A percentile compares a stretch with the other conserved stretches of the same genome.
These are phyloP conservation scores for Russula virescens DNA, from an alignment of 768 basidiomycete genomes.

Conservation along the genomic window DNA sequence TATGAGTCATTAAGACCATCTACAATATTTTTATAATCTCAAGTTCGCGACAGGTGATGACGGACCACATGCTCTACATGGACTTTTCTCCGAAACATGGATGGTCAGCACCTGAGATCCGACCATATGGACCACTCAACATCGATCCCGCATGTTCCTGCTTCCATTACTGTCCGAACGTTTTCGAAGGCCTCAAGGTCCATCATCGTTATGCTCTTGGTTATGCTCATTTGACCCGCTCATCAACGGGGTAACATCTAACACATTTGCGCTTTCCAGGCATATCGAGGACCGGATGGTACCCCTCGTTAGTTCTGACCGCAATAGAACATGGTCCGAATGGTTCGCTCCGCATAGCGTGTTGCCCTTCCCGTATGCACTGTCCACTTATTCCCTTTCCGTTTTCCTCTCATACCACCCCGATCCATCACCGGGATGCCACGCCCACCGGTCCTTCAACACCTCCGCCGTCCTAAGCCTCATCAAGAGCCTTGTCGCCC, in stretches of 20 bases:
- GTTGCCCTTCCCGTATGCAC: constrained; percentile 29
- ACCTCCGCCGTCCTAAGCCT: constrained; percentile 43
- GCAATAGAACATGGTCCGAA: constrained; percentile 76
- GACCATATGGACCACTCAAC: constrained; percentile 55
- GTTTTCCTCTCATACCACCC: no score
- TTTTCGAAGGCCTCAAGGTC: constrained; percentile 68
- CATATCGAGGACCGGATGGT: constrained; percentile 67
- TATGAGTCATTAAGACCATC: constrained; percentile 26
- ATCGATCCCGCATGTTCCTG: constrained; percentile 53
- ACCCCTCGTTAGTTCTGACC: constrained; percentile 76
- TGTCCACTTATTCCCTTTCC: neutral
- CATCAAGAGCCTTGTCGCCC: constrained; percentile 57
- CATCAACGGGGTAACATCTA: neutral
- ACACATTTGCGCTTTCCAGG: constrained; percentile 34
- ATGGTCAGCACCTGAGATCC: constrained; percentile 70
- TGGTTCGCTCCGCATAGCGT: constrained; percentile 62
- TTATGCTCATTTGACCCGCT: no score
- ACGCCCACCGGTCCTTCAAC: constrained; percentile 36
- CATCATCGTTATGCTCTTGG: no score
- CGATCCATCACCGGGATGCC: no score
- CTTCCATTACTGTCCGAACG: constrained; percentile 56
- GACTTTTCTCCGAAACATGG: constrained; percentile 58
- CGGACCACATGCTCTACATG: constrained; percentile 74
- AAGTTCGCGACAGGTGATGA: constrained; percentile 40
- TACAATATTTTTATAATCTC: neutral